Base-by-base conservation (phyloP, 169 alveolate species). In the Plasmodium reichenowi region DNA sequence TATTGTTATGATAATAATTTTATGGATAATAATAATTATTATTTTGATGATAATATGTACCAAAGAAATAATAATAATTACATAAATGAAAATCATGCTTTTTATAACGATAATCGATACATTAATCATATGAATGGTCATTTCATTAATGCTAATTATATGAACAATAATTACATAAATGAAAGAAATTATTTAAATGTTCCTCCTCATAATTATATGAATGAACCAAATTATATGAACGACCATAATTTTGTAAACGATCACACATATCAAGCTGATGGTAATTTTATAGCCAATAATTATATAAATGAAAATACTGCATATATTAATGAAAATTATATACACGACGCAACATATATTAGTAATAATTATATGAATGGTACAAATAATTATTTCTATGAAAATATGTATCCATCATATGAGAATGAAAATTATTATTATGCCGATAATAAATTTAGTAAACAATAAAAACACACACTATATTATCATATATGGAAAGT, bases 341-440 rank as follows among this genome's bases (percentile, higher is more conserved):
- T 50, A 8, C 48, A 47, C 24, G 73, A 56, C 32, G 26, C 17
- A 7, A 63, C 32, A 29, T 76, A 76, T 43, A 63, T 76, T 32
- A 75, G 59, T 67, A 76, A 63, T 58, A 62, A 63, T 70, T 59
- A 59, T 59, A 50, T 20, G 50, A 83, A 83, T 83, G 91, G 74
- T 3, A 60, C 64, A 2, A 66, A 62, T 48, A 83, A 62, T n/a
- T 83, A 83, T 15, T 83, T 67, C 73, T 83, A 83, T 45, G 91
- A 83, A 48, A 47, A 20, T 52, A 20, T 50, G 59, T 70, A 67
- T 32, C 24, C 74, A 7, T 43, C 24, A 29, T 83, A 83, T 64
- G 72, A 43, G 26, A 83, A 83, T 70, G 83, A 83, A 0, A 60
- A 83, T 3, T 60, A 62, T 47, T 62, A 83, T 38, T 83, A 68